These are phyloP conservation scores for Pisolithus tinctorius DNA, from an alignment of 768 basidiomycete species.

Conservation along the genomic window DNA sequence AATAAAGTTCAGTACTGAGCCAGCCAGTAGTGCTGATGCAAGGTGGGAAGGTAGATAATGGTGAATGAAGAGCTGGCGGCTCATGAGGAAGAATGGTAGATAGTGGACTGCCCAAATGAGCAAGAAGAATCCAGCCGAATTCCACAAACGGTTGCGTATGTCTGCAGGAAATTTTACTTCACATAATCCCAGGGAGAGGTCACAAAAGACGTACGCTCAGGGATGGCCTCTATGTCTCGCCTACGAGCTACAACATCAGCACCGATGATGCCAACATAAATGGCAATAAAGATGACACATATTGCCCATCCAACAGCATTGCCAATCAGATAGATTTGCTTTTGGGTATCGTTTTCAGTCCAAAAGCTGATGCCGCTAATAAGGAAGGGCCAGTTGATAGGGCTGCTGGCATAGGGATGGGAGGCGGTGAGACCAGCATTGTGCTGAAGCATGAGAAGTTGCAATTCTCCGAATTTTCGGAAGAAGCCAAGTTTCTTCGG, in stretches of 20 bases:
- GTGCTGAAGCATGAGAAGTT: slow-evolving; percentile 94
- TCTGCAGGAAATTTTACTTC: slow-evolving; percentile 39
- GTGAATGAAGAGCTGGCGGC: slow-evolving; percentile 92
- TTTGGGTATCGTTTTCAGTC: slow-evolving; percentile 78
- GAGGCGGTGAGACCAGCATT: slow-evolving; percentile 98
- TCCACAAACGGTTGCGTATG: slow-evolving; percentile 89
- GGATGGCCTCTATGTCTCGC: slow-evolving; percentile 77
- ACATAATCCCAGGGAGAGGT: neutral
- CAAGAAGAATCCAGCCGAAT: slow-evolving; percentile 93
- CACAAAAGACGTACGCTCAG: slow-evolving; percentile 60
- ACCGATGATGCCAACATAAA: slow-evolving; percentile 84
- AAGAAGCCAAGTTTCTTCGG: slow-evolving; percentile 88
- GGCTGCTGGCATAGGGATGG: slow-evolving; percentile 93
- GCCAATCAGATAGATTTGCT: slow-evolving; percentile 95
- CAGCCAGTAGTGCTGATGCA: slow-evolving; percentile 86
- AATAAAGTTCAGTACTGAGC: slow-evolving; percentile 85
- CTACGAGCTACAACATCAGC: slow-evolving; percentile 88
- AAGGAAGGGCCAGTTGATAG: slow-evolving; percentile 98
- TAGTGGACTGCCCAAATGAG: slow-evolving; percentile 95
- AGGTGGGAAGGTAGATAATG: slow-evolving; percentile 98
- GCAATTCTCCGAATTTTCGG: slow-evolving; percentile 89
- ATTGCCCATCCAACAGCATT: slow-evolving; percentile 95
- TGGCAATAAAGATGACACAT: slow-evolving; percentile 76
- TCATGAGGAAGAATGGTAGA: slow-evolving; percentile 97
- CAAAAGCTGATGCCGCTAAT: slow-evolving; percentile 97